These are phyloP conservation scores for sunflower (Helianthus annuus) DNA, from an alignment of 129 eudicot species.

Conservation along the genomic window HanXRQr2.0-SUNRISE NC_035433.2:98531769-98532268, in stretches of 20 bases:
- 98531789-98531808: slow-evolving; percentile 43
- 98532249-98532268: slow-evolving; percentile 83
- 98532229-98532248: slow-evolving; percentile 71
- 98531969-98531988: neutral
- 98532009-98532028: slow-evolving; percentile 24
- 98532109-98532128: neutral
- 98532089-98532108: neutral
- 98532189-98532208: slow-evolving; percentile 83
- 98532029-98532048: slow-evolving; percentile 25
- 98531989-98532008: neutral
- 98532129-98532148: slow-evolving; percentile 65
- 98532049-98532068: neutral
- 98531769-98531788: slow-evolving; percentile 60
- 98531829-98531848: slow-evolving; percentile 59
- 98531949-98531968: neutral
- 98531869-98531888: slow-evolving; percentile 46
- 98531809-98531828: slow-evolving; percentile 88
- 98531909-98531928: slow-evolving; percentile 23
- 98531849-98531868: slow-evolving; percentile 55
- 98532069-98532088: neutral
- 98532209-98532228: slow-evolving; percentile 78
- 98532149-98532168: slow-evolving; percentile 85
- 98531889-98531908: slow-evolving; percentile 34
- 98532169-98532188: slow-evolving; percentile 77
- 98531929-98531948: neutral